Conservation (phyloP, 345 rosid species). For the Geranium brycei region DNA sequence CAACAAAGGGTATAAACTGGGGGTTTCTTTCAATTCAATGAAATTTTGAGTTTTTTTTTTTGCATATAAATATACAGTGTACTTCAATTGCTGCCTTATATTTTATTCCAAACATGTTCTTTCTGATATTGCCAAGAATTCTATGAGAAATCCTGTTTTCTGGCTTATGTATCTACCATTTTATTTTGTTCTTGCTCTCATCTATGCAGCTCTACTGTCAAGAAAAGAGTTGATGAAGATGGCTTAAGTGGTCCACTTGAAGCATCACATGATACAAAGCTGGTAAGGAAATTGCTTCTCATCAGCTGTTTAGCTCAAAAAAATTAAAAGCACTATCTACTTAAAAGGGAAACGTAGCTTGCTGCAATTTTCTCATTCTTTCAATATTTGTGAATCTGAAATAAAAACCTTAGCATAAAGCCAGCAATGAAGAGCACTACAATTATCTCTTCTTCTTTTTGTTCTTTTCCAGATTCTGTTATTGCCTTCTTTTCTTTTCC, state of each 20-base stretch:
- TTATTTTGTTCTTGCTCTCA: conserved; percentile 15
- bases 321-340: neutral
- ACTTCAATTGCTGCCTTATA: too few relatives aligned
- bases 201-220: conserved; percentile 62
- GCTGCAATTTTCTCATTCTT: conserved; percentile 22
- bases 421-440: neutral
- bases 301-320: neutral
- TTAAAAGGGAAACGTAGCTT: neutral
- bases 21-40: neutral
- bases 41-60: too few relatives aligned
- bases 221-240: conserved; percentile 40
- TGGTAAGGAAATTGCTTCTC: conserved; percentile 33
- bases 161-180: conserved; percentile 3
- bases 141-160: conserved; percentile 13
- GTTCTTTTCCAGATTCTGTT: neutral
- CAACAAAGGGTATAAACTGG: neutral
- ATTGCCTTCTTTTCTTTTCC: neutral
- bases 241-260: conserved; percentile 28
- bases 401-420: neutral
- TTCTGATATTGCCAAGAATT: conserved; percentile 4
- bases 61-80: neutral
- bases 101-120: neutral
- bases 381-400: neutral
- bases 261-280: conserved; percentile 44
- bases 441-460: neutral